Conservation (phyloP, 2,329 filamentous ascomycete genomes). For the Tympanopsis confertula region DNA sequence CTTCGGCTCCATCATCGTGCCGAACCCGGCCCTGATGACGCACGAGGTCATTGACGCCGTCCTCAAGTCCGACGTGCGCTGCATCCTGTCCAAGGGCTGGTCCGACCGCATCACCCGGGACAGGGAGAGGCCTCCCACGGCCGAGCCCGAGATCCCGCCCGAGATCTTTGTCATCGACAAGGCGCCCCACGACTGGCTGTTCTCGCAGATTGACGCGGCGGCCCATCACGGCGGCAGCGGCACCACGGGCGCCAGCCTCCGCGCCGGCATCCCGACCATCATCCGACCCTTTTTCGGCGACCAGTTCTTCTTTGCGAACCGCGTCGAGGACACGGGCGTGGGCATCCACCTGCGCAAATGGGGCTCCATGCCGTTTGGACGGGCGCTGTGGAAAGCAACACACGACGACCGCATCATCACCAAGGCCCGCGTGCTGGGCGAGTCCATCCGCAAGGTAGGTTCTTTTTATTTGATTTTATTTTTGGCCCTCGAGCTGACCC, state of each 20-base stretch:
- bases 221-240: conserved; percentile 91
- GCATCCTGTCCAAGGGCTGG: conserved; percentile 94
- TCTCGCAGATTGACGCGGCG: conserved; percentile 83
- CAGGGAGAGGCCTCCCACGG: too few species aligned
- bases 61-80: conserved; percentile 79
- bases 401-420: conserved; percentile 83
- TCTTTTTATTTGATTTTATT: background rate
- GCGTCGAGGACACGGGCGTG: conserved; percentile 87
- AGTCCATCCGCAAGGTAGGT: conserved; percentile 74
- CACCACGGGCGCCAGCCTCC: conserved; percentile 83
- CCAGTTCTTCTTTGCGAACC: conserved; percentile 86
- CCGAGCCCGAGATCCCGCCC: conserved; percentile 57
- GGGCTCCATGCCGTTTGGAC: conserved; percentile 73
- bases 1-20: conserved; percentile 91
- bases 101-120: conserved; percentile 63
- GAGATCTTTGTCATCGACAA: conserved; percentile 83
- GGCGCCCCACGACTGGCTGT: conserved; percentile 93
- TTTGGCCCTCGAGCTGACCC: background rate
- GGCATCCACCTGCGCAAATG: conserved; percentile 81
- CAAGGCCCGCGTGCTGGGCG: conserved; percentile 71
- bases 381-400: conserved; percentile 82
- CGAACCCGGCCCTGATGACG: conserved; percentile 78
- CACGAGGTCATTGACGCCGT: conserved; percentile 90
- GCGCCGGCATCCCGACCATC: conserved; percentile 85
- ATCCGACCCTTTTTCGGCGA: conserved; percentile 96